Conservation (phyloP, 2,329 filamentous ascomycete species). For the Anthostomella pinea region DNA sequence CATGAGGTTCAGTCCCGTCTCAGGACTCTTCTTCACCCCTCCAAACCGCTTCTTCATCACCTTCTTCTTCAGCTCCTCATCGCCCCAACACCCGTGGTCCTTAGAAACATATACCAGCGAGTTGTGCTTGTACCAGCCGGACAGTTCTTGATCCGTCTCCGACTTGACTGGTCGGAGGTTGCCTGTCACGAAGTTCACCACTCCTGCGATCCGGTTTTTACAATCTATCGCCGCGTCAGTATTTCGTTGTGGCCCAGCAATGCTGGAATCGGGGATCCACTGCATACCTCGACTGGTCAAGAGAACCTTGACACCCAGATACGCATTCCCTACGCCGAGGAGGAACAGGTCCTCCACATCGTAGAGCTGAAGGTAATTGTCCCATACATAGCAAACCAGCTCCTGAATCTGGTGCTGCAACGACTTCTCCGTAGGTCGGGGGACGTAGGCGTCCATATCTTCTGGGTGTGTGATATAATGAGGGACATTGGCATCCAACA, state of each 20-base stretch:
- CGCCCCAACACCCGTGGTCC: slow-evolving; percentile 73
- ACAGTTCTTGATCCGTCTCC: slow-evolving; percentile 70
- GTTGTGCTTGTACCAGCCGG: slow-evolving; percentile 79
- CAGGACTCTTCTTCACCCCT: slow-evolving; percentile 50
- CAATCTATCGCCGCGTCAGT: slow-evolving; percentile 45
- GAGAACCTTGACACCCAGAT: slow-evolving; percentile 77
- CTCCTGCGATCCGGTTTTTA: slow-evolving; percentile 64
- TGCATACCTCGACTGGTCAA: slow-evolving; percentile 72
- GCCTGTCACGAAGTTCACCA: slow-evolving; percentile 80
- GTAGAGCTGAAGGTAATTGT: slow-evolving; percentile 87
- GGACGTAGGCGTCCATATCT: slow-evolving; percentile 48
- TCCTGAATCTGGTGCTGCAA: slow-evolving; percentile 64
- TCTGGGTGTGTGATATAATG: slow-evolving; percentile 67
- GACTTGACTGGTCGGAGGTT: slow-evolving; percentile 75
- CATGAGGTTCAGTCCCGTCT: slow-evolving; percentile 52
- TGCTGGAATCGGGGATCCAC: no score
- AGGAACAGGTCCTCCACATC: slow-evolving; percentile 75
- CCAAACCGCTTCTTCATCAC: slow-evolving; percentile 61
- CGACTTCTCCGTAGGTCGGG: slow-evolving; percentile 42
- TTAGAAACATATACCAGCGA: slow-evolving; percentile 75
- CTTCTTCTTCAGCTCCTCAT: slow-evolving; percentile 57
- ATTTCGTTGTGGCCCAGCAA: no score
- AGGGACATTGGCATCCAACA: slow-evolving; percentile 91
- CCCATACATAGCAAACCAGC: slow-evolving; percentile 85
- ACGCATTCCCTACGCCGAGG: slow-evolving; percentile 86